These are phyloP conservation scores for Aspergillus ruber DNA, from an alignment of 2,329 filamentous ascomycete genomes.

Conservation along the genomic window DNA sequence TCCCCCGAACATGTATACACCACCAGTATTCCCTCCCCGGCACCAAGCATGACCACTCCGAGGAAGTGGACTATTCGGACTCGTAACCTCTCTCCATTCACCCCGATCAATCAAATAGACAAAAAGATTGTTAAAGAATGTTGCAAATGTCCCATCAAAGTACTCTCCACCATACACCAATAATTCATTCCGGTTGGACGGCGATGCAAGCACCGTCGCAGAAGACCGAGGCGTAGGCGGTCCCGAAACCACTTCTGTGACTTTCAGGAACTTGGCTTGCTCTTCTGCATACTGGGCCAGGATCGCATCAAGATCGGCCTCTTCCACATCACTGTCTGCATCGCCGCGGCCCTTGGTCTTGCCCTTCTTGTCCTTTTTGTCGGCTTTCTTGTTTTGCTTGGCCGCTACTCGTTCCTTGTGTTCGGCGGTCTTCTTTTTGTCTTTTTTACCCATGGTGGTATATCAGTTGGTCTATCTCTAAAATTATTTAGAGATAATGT, in stretches of 20 bases:
- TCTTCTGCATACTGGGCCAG: slow-evolving; percentile 87
- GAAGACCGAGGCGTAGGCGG: slow-evolving; percentile 75
- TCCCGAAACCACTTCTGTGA: slow-evolving; percentile 69
- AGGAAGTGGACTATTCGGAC: slow-evolving; percentile 84
- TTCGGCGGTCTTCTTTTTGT: slow-evolving; percentile 53
- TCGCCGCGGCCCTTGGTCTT: slow-evolving; percentile 57
- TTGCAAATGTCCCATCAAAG: slow-evolving; percentile 82
- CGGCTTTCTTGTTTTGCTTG: slow-evolving; percentile 83
- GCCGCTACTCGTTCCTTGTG: slow-evolving; percentile 52
- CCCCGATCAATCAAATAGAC: slow-evolving; percentile 72
- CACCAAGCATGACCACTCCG: slow-evolving; percentile 94
- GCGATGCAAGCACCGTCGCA: slow-evolving; percentile 75
- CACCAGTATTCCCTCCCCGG: slow-evolving; percentile 74
- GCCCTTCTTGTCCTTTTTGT: slow-evolving; percentile 68
- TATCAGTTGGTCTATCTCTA: background rate
- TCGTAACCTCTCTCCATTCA: slow-evolving; percentile 85
- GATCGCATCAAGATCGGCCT: slow-evolving; percentile 87
- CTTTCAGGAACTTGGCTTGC: slow-evolving; percentile 89
- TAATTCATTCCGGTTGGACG: slow-evolving; percentile 77
- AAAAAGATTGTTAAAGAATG: slow-evolving; percentile 62
- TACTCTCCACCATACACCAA: slow-evolving; percentile 93
- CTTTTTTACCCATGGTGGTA: slow-evolving; percentile 45
- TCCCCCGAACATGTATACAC: slow-evolving; percentile 84
- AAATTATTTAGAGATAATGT: background rate
- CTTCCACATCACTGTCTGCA: slow-evolving; percentile 82